Evolutionary conservation across 805 yeast species (phyloP), one percentile per base, ranked within the genome.

Genomic region (Diddensiella caesifluorescens): DNA sequence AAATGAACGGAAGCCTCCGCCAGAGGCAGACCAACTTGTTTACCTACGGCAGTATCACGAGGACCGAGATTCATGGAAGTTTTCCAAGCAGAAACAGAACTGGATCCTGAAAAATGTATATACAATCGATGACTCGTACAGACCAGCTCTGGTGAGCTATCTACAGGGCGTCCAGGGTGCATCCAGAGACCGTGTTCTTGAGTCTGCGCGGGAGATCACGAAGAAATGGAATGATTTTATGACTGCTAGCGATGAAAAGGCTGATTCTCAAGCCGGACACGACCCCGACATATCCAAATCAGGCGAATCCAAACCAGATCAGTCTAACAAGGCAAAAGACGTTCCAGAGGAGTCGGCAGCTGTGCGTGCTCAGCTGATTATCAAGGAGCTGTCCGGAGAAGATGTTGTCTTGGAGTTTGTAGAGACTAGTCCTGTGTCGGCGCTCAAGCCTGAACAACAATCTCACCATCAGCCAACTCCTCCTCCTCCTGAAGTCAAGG

Each of bases 71-170:
- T 68, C 71, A 45, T 85, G 95, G 95, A 85, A 85, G 65, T 85
- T 85, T 60, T 80, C 87, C 45, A 85, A 85, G 55, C 89, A 80
- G 66, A 84, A 85, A 50, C 95, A 85, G 61, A 84, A 84, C 56
- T 85, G 95, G 95, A 70, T 85, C 32, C 63, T 85, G 49, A 79
- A 77, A 54, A 78, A 84, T 57, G 61, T 82, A 23, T 69, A 50
- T 41, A 43, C 64, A 38, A 75, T 80, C 18, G 82, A 79, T 2
- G 65, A 63, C 0, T 63, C 67, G 6, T 83, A 81, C 54, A 77
- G 73, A 38, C 61, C 56, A 1, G 72, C 75, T 21, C 59, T 84
- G 44, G 46, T 66, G 10, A 56, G 55, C 4, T 84, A 84, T 52
- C 56, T 83, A 15, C 68, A 63, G 15, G 82, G 82, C 0, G 56